Conservation (phyloP, 139 green algal genomes). For the Coelastrella sp. region DNA sequence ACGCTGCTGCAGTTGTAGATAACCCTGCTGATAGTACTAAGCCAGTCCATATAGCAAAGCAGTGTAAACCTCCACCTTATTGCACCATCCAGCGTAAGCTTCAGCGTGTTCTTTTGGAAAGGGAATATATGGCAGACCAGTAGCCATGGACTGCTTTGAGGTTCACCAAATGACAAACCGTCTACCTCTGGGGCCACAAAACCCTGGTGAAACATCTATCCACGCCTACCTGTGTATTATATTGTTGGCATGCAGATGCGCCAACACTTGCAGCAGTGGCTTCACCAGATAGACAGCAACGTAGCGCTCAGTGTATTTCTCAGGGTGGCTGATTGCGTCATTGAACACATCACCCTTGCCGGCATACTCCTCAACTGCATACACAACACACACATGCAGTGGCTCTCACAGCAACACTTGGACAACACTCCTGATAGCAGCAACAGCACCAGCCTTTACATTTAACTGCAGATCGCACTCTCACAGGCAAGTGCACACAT, state of each 20-base stretch:
- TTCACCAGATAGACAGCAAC: slow-evolving; percentile 55
- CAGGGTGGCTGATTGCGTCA: slow-evolving; percentile 41
- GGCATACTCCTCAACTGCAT: slow-evolving; percentile 68
- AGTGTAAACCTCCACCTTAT: too few species aligned
- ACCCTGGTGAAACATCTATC: background rate
- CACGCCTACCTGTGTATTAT: slow-evolving; percentile 53
- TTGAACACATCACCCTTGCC: slow-evolving; percentile 64
- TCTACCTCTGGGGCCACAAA: too few species aligned
- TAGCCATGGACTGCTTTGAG: background rate
- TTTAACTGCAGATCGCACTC: too few species aligned
- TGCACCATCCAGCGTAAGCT: too few species aligned
- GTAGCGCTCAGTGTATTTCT: slow-evolving; percentile 61
- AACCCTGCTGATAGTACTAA: background rate
- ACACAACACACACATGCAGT: background rate
- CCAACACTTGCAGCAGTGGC: slow-evolving; percentile 62
- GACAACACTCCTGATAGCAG: too few species aligned
- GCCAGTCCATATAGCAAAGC: too few species aligned
- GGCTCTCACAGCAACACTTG: too few species aligned
- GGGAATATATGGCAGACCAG: background rate
- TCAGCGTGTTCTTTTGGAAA: background rate
- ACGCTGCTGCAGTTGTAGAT: too few species aligned
- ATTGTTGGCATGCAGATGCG: slow-evolving; percentile 59
- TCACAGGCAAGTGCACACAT: too few species aligned
- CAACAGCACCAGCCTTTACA: too few species aligned
- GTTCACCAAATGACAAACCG: too few species aligned